Base-by-base conservation (phyloP, 2,329 filamentous ascomycete species). In the Phyllosticta capitalensis region DNA sequence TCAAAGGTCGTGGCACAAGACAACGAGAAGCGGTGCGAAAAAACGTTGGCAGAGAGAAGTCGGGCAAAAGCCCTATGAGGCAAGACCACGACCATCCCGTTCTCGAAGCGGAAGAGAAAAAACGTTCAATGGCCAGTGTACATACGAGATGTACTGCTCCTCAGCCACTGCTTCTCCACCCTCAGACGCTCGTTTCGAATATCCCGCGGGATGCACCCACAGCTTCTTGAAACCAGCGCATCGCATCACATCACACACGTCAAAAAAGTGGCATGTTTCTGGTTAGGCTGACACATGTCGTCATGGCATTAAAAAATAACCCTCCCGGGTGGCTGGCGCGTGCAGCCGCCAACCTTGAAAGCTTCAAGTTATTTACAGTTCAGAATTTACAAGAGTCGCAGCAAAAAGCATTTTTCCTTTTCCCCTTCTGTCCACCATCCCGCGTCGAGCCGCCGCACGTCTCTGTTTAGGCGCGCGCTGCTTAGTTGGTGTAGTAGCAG, bases 401-500 rank as follows among this genome's bases (percentile, higher is more conserved):
- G 38, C 38, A 12, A 19, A 45, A 45, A 45, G 24, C 24, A 7
- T 26, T 45, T 19, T n/a, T 14, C 38, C 38, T 45, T 45, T 45
- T 45, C 17, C 38, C 38, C 1, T 6, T 17, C 17, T 14, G n/a
- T 45, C 14, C 38, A 45, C n/a, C 17, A 10, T 12, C 14, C 38
- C 38, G 17, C n/a, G 5, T 19, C 38, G 17, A 45, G 38, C 38
- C 38, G 17, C 38, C 24, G 7, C 24, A 26, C 24, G 3, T 26
- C 14, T n/a, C 14, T 30, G 10, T n/a, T 14, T 52, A 14, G 4
- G 21, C 28, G 7, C 14, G 12, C 22, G 4, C n/a, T 17, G 30
- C 24, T 54, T 54, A 54, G 52, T 54, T 54, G 30, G 30, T 9
- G 52, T 54, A 54, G 52, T 30, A 38, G 52, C 52, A 54, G 26